Percentiles rank a stretch among this genome's conserved stretches.
phyloP scores from a whole-genome alignment of 768 basidiomycete genomes.

The Amanita pseudoporphyria region DNA sequence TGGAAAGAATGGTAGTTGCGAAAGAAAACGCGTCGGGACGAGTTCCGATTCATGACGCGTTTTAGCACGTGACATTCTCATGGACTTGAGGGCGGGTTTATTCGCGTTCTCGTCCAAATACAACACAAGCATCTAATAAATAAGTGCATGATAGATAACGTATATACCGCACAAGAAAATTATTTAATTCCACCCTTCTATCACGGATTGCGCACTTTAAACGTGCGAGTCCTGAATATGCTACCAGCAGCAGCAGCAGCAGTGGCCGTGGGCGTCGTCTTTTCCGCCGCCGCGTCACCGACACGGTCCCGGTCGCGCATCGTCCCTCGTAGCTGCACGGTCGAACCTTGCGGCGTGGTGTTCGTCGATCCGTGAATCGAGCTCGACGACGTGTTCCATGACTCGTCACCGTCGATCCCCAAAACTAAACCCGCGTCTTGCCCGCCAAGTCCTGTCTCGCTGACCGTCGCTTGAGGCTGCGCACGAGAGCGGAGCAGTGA shows the following conservation, averaged over 20 bases:
- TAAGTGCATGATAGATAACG: not conserved
- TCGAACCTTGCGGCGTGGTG: too few relatives aligned
- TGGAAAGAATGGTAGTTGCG: not conserved
- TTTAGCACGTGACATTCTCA: not conserved
- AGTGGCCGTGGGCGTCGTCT: too few relatives aligned
- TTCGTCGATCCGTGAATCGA: too few relatives aligned
- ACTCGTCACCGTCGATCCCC: too few relatives aligned
- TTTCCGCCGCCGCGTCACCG: too few relatives aligned
- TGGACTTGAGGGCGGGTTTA: not conserved
- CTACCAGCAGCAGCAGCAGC: too few relatives aligned
- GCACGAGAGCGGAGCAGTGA: not conserved
- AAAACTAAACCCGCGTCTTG: not conserved
- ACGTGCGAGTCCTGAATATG: not conserved
- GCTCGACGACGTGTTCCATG: too few relatives aligned
- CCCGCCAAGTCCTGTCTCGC: not conserved
- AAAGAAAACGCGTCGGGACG: not conserved
- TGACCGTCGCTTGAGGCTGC: not conserved
- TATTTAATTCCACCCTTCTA: not conserved
- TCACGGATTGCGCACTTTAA: conserved; percentile 7
- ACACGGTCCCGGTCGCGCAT: too few relatives aligned
- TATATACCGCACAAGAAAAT: not conserved
- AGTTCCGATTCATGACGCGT: not conserved
- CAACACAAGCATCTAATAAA: too few relatives aligned
- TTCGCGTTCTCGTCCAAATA: not conserved
- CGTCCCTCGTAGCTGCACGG: too few relatives aligned